A percentile compares a stretch with the other conserved stretches of the same genome.
phyloP scores from a whole-genome alignment of 2,329 filamentous ascomycete species.

The Pseudocercospora pini-densiflorae region DNA sequence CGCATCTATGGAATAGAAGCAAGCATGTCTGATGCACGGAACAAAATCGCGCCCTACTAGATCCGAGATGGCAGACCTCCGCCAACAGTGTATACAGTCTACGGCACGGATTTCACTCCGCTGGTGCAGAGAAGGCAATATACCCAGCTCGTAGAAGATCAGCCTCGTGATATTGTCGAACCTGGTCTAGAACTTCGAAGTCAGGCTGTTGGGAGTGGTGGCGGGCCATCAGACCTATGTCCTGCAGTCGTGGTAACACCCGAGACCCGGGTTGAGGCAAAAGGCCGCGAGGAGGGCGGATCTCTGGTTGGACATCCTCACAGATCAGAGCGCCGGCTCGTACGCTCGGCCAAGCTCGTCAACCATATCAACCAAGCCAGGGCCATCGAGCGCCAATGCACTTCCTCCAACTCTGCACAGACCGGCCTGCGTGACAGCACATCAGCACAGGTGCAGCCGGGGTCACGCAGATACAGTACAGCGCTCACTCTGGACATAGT shows the following conservation, averaged over 20 bases:
- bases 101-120: not conserved
- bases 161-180: not conserved
- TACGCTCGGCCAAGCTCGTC: conserved; percentile 1
- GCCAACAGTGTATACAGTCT: not conserved
- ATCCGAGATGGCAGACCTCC: not conserved
- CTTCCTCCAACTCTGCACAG: not conserved
- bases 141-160: conserved; percentile 1
- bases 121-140: not conserved
- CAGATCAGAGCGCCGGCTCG: not conserved
- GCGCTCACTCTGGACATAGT: not conserved
- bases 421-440: not conserved
- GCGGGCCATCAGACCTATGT: not conserved
- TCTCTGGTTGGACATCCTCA: not conserved
- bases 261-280: not conserved
- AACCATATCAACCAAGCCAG: conserved; percentile 6
- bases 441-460: not conserved
- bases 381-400: conserved; percentile 1
- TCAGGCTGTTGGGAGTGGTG: not conserved
- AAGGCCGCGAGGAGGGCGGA: not conserved
- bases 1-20: not conserved
- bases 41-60: not conserved
- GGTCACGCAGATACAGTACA: not conserved
- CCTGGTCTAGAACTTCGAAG: not conserved
- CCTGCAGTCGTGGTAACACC: conserved; percentile 4
- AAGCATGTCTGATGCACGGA: not conserved